phyloP scores from a whole-genome alignment of 768 basidiomycete genomes.

The Dioszegia hungarica region DNA sequence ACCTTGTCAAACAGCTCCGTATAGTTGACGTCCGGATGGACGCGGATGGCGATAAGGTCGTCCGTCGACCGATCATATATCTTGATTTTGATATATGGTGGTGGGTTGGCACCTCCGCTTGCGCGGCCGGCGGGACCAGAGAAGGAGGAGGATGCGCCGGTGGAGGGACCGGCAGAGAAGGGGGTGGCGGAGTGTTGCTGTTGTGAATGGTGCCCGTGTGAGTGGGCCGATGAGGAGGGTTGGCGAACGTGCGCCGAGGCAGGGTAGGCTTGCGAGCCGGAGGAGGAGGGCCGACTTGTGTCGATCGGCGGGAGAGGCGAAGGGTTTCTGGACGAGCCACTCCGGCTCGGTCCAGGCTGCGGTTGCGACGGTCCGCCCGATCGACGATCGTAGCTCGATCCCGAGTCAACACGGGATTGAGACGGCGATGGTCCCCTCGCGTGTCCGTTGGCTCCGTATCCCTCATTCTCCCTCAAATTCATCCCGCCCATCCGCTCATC shows the following conservation, averaged over 20 bases:
- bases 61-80: conserved; percentile 90
- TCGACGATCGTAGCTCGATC: not conserved
- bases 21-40: conserved; percentile 84
- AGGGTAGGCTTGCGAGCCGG: not conserved
- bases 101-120: conserved; percentile 16
- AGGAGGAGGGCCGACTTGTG: conserved; percentile 5
- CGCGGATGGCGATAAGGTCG: conserved; percentile 93
- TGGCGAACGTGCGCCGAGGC: not conserved
- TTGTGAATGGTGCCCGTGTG: not conserved
- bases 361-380: not conserved
- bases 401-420: not conserved
- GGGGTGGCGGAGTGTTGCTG: conserved; percentile 5
- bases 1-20: conserved; percentile 87
- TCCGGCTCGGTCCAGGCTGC: conserved; percentile 1
- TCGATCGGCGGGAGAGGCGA: conserved; percentile 32
- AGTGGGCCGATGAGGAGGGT: conserved; percentile 1
- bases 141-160: conserved; percentile 13
- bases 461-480: conserved; percentile 1
- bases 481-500: conserved; percentile 38
- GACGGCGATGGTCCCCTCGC: not conserved
- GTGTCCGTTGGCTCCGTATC: not conserved
- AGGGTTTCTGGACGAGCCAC: conserved; percentile 20
- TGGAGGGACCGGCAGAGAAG: conserved; percentile 21
- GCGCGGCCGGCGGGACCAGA: not conserved
- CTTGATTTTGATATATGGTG: conserved; percentile 94